Evolutionary conservation across 2,329 filamentous ascomycete genomes (phyloP).

Genomic region (Penicillium sp.): DNA sequence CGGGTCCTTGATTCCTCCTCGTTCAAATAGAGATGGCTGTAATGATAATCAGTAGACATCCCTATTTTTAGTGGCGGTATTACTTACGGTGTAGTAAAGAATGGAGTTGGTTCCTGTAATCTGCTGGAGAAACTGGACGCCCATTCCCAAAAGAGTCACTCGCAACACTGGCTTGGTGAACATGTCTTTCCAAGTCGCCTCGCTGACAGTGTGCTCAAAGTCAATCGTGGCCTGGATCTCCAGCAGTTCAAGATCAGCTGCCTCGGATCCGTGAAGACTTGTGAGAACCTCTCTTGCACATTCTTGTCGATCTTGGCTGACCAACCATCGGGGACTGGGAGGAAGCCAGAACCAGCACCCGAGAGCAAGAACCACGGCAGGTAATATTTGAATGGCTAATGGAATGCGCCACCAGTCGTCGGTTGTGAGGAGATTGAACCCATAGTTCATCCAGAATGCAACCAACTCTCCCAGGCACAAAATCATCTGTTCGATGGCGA

Average conservation of each 20-base stretch:
- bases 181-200: slow-evolving; percentile 15
- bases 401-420: slow-evolving; percentile 22
- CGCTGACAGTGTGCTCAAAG: slow-evolving; percentile 13
- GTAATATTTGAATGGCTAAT: slow-evolving; percentile 18
- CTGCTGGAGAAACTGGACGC: slow-evolving; percentile 20
- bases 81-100: slow-evolving; percentile 18
- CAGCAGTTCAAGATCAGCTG: slow-evolving; percentile 16
- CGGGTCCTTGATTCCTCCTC: slow-evolving; percentile 16
- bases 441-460: slow-evolving; percentile 22
- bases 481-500: slow-evolving; percentile 20
- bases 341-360: slow-evolving; percentile 17
- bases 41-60: background rate
- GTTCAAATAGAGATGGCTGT: slow-evolving; percentile 19
- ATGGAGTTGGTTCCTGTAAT: slow-evolving; percentile 23
- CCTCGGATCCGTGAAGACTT: slow-evolving; percentile 19
- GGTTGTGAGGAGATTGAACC: slow-evolving; percentile 14
- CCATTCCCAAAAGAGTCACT: slow-evolving; percentile 19
- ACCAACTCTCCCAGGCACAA: slow-evolving; percentile 18
- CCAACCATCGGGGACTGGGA: slow-evolving; percentile 23
- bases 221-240: slow-evolving; percentile 19
- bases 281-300: slow-evolving; percentile 19
- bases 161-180: slow-evolving; percentile 16
- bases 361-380: slow-evolving; percentile 15
- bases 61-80: background rate
- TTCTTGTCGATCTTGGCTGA: slow-evolving; percentile 19